A percentile compares a stretch with the other conserved stretches of the same genome.
Evolutionary conservation across 805 yeast species (phyloP).

Genomic region (Cyberlindnera euphorbiae): DNA sequence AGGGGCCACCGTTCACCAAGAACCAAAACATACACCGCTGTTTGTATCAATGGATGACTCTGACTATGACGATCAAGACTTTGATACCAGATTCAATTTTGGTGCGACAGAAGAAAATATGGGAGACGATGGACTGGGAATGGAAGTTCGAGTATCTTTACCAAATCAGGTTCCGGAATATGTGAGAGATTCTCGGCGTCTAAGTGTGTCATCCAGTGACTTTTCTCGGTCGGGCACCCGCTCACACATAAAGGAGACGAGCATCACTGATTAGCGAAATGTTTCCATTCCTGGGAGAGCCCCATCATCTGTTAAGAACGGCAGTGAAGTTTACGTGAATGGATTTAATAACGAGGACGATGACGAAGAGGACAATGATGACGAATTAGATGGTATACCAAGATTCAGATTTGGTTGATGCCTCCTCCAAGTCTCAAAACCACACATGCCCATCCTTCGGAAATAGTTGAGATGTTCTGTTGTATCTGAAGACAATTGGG

Average conservation of each 20-base stretch:
- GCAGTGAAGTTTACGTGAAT: neutral
- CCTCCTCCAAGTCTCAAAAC: constrained; percentile 5
- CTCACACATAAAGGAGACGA: no score
- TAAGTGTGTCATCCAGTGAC: no score
- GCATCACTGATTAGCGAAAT: no score
- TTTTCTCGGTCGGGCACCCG: no score
- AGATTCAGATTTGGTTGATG: constrained; percentile 27
- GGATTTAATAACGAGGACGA: constrained; percentile 4
- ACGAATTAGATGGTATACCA: constrained; percentile 32
- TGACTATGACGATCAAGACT: constrained; percentile 16
- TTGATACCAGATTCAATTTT: constrained; percentile 18
- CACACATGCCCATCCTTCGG: constrained; percentile 26
- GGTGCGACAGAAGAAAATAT: constrained; percentile 5
- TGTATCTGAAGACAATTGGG: constrained; percentile 16
- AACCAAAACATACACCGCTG: neutral
- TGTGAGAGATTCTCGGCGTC: no score
- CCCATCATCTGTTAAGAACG: no score
- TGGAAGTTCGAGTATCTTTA: constrained; percentile 15
- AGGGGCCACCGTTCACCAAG: no score
- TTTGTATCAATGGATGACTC: constrained; percentile 13
- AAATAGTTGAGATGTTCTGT: constrained; percentile 27
- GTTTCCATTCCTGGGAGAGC: no score
- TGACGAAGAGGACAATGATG: constrained; percentile 20
- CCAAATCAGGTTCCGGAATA: constrained; percentile 17
- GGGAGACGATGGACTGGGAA: constrained; percentile 21